Evolutionary conservation across 768 basidiomycete genomes (phyloP).

Genomic region (Lentinula raphanica): DNA sequence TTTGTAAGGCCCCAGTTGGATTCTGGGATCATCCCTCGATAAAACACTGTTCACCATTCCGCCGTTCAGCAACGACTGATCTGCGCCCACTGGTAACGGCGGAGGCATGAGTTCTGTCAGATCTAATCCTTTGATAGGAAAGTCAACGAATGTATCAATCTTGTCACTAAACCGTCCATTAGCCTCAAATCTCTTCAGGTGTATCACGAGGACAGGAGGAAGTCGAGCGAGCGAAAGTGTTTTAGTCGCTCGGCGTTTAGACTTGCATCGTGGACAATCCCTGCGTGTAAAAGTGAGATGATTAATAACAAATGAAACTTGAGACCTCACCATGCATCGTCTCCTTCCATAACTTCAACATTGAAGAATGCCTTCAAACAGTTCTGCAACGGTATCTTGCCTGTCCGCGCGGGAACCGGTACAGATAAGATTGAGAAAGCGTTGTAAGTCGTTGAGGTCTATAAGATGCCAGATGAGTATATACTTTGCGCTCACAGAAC

Average conservation of each 20-base stretch:
- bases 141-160: constrained; percentile 92
- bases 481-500: background rate
- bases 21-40: constrained; percentile 65
- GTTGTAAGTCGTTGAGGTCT: constrained; percentile 98
- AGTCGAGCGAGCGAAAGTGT: constrained; percentile 85
- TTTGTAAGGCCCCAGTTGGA: constrained; percentile 80
- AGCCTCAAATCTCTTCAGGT: constrained; percentile 88
- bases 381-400: constrained; percentile 65
- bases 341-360: constrained; percentile 85
- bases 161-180: constrained; percentile 94
- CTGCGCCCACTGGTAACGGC: constrained; percentile 62
- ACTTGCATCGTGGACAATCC: constrained; percentile 95
- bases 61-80: constrained; percentile 42
- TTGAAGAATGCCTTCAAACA: constrained; percentile 90
- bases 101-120: constrained; percentile 82
- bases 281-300: constrained; percentile 31
- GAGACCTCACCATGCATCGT: constrained; percentile 80
- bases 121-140: constrained; percentile 61
- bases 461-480: background rate
- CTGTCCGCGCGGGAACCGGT: constrained; percentile 70
- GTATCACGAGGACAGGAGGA: constrained; percentile 88
- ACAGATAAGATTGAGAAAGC: constrained; percentile 92
- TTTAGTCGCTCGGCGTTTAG: constrained; percentile 80
- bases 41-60: constrained; percentile 24
- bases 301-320: background rate